Conservation (phyloP, 805 yeast genomes). For the Naumovozyma dairenensis region DNA sequence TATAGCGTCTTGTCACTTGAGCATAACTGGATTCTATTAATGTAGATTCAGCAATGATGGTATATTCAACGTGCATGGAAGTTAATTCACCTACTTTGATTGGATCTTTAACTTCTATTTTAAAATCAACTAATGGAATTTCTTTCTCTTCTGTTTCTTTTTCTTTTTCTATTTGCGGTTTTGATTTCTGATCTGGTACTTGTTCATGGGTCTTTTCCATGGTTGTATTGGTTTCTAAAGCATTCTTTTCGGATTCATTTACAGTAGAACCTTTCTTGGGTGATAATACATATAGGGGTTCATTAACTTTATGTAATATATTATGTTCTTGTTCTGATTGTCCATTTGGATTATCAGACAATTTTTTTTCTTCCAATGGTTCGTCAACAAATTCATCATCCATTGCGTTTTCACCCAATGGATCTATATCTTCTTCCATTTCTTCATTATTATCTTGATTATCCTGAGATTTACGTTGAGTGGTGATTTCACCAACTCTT, state of each 20-base stretch:
- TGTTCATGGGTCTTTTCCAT: too few relatives aligned
- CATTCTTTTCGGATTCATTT: constrained; percentile 4
- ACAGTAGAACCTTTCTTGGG: constrained; percentile 8
- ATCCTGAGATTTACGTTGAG: not conserved
- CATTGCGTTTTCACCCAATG: constrained; percentile 26
- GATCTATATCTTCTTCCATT: constrained; percentile 20
- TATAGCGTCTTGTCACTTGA: constrained; percentile 72
- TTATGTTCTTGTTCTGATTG: constrained; percentile 18
- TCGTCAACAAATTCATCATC: constrained; percentile 25
- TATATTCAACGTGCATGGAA: constrained; percentile 78
- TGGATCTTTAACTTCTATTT: constrained; percentile 80
- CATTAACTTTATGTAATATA: constrained; percentile 12
- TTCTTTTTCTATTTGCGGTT: constrained; percentile 1
- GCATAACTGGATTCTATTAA: constrained; percentile 32
- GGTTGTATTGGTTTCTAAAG: too few relatives aligned
- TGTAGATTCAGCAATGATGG: constrained; percentile 52
- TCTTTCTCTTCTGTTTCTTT: constrained; percentile 6
- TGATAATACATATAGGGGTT: constrained; percentile 19
- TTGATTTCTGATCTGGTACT: constrained; percentile 5
- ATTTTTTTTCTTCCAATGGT: constrained; percentile 17
- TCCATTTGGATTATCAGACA: constrained; percentile 13
- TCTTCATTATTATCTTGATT: not conserved
- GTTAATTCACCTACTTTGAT: constrained; percentile 85
- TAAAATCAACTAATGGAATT: constrained; percentile 28
- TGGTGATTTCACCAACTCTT: not conserved